Base-by-base conservation (phyloP, 176 grass and related monocot genomes). In the Musa itinerans region DNA sequence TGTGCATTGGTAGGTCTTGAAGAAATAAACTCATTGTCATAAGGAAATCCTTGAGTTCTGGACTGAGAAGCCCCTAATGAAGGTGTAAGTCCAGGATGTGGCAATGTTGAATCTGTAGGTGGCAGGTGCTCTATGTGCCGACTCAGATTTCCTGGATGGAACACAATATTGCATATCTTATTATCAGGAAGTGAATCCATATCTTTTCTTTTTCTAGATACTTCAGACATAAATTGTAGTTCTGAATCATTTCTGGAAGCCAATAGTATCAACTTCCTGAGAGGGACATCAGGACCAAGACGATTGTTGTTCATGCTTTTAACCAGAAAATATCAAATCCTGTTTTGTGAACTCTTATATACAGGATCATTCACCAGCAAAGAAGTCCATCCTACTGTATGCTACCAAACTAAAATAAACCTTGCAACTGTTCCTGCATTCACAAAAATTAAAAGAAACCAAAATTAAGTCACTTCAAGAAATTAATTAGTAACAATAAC, bases 161-260 rank as follows among this genome's bases (percentile, higher is more conserved):
- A 17, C 2, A 26, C 20, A 27, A 12, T 63, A 29, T 17, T 19
- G n/a, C 50, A 27, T 34, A 58, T 55, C 9, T 57, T 61, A 69
- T 1, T 0, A 50, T 43, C 52, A 57, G 53, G 27, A 79, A 56
- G 24, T 12, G 26, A 70, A 21, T 50, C 77, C 9, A 43, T 22
- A 2, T 3, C 25, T 79, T 70, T 78, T 57, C 76, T 54, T 70
- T 70, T 78, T 48, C 63, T 79, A 53, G 65, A 58, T 49, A 27
- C 53, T 69, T 69, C 76, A 43, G 50, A 53, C 12, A 52, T 26
- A 56, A 78, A 68, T n/a, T 64, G 50, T 26, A 9, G 11, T 54
- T 63, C 64, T 55, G 17, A 78, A 54, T 6, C 14, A 54, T 19
- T 50, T 17, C 2, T 19, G 52, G 21, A 78, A 68, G 27, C 34